A percentile compares a stretch with the other conserved stretches of the same genome.
Evolutionary conservation across 169 alveolate genomes (phyloP).

Genomic region (Cystoisospora suis): DNA sequence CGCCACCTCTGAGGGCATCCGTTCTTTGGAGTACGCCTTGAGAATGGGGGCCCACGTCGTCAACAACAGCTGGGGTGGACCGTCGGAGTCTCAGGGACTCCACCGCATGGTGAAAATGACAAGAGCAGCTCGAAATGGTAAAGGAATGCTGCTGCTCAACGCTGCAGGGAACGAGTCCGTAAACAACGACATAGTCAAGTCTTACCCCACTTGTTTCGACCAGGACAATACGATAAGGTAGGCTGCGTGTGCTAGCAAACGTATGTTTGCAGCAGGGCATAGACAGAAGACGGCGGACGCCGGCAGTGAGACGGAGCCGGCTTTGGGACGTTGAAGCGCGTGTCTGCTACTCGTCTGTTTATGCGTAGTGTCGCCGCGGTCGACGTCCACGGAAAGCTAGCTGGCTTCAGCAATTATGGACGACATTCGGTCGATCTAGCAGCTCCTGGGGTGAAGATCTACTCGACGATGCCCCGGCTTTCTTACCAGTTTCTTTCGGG

Average conservation of each 20-base stretch:
- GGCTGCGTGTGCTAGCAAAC: not conserved
- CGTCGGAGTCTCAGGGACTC: constrained; percentile 50
- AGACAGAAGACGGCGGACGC: too few species aligned
- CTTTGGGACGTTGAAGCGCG: too few species aligned
- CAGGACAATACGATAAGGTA: constrained; percentile 55
- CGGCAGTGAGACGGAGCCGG: too few species aligned
- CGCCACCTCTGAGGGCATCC: constrained; percentile 64
- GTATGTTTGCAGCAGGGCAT: too few species aligned
- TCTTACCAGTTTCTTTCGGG: constrained; percentile 71
- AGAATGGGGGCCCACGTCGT: constrained; percentile 61
- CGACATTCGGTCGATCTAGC: constrained; percentile 69
- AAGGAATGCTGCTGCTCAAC: constrained; percentile 69
- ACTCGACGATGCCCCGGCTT: constrained; percentile 68
- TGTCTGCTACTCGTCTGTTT: too few species aligned
- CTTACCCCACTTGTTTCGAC: constrained; percentile 68
- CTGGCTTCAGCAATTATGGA: constrained; percentile 76
- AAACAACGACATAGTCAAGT: constrained; percentile 71
- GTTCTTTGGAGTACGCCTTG: constrained; percentile 70
- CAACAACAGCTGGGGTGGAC: constrained; percentile 76
- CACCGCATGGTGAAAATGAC: constrained; percentile 62
- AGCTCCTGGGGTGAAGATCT: constrained; percentile 77
- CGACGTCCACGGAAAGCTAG: constrained; percentile 66
- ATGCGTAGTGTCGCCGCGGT: constrained; percentile 75
- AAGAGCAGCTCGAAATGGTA: constrained; percentile 63
- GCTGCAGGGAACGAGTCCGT: constrained; percentile 76